Evolutionary conservation across 768 basidiomycete genomes (phyloP).

Genomic region (Naganishia vaughanmartiniae): DNA sequence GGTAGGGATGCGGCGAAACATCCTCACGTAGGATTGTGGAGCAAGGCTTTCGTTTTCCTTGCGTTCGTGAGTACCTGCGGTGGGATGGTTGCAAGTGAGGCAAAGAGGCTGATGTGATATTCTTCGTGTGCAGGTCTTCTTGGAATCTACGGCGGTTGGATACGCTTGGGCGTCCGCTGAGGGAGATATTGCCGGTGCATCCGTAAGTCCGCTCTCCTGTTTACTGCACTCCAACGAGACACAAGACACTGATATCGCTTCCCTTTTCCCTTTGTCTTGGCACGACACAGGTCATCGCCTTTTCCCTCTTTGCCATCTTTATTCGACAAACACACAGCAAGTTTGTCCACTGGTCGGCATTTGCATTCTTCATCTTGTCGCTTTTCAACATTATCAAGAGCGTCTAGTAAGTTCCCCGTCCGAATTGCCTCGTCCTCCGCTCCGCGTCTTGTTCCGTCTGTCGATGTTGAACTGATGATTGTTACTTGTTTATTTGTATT

Average conservation of each 20-base stretch:
- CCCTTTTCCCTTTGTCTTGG: slow-evolving; percentile 52
- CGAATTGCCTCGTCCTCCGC: too few relatives aligned
- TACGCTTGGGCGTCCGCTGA: slow-evolving; percentile 88
- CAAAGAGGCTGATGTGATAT: not conserved
- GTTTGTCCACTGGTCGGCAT: slow-evolving; percentile 87
- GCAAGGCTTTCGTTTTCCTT: slow-evolving; percentile 92
- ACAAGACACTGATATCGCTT: too few relatives aligned
- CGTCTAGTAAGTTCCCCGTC: slow-evolving; percentile 51
- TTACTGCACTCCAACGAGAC: slow-evolving; percentile 59
- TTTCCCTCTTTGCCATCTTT: slow-evolving; percentile 82
- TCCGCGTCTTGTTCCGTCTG: too few relatives aligned
- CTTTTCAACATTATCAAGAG: slow-evolving; percentile 82
- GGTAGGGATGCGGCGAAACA: slow-evolving; percentile 69
- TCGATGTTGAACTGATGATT: too few relatives aligned
- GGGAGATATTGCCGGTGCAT: slow-evolving; percentile 87
- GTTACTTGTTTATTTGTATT: slow-evolving; percentile 54
- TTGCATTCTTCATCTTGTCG: slow-evolving; percentile 79
- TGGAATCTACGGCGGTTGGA: slow-evolving; percentile 84
- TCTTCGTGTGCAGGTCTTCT: slow-evolving; percentile 61
- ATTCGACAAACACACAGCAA: slow-evolving; percentile 57
- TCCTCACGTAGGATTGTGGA: slow-evolving; percentile 71
- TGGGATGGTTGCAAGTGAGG: slow-evolving; percentile 46
- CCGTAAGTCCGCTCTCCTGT: slow-evolving; percentile 77
- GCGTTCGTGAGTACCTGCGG: slow-evolving; percentile 60
- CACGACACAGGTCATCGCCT: slow-evolving; percentile 63